A percentile compares a stretch with the other conserved stretches of the same genome.
phyloP scores from a whole-genome alignment of 345 rosid genomes.

The Populus pruinosa region DNA sequence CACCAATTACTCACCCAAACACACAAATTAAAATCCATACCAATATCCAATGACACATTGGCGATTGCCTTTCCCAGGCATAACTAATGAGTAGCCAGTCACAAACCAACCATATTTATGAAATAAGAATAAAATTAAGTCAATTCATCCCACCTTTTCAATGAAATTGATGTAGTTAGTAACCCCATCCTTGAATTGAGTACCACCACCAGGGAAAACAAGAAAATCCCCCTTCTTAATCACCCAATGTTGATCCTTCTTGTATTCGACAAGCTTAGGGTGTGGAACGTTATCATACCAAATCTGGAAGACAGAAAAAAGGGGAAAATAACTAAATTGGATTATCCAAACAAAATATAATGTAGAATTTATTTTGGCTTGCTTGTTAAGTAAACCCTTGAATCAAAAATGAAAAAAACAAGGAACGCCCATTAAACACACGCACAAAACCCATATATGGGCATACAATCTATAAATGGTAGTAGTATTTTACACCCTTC shows the following conservation, averaged over 20 bases:
- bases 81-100: not conserved
- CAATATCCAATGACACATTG: not conserved
- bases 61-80: not conserved
- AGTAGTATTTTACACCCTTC: too few species aligned
- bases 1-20: not conserved
- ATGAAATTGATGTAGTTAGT: constrained; percentile 56
- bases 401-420: too few species aligned
- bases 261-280: constrained; percentile 91
- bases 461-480: too few species aligned
- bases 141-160: constrained; percentile 42
- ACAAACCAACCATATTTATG: not conserved
- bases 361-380: too few species aligned
- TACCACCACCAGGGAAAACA: constrained; percentile 91
- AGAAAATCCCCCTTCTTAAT: constrained; percentile 57
- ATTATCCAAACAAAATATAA: too few species aligned
- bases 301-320: constrained; percentile 39
- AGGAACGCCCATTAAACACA: too few species aligned
- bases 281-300: constrained; percentile 91
- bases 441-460: too few species aligned
- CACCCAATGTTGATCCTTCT: constrained; percentile 94
- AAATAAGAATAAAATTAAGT: not conserved
- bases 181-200: constrained; percentile 88
- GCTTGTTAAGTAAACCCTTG: too few species aligned
- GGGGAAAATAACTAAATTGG: not conserved
- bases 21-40: not conserved